Conservation (phyloP, 1,284 basidiomycete genomes). For the Inonotus obliquus region DNA sequence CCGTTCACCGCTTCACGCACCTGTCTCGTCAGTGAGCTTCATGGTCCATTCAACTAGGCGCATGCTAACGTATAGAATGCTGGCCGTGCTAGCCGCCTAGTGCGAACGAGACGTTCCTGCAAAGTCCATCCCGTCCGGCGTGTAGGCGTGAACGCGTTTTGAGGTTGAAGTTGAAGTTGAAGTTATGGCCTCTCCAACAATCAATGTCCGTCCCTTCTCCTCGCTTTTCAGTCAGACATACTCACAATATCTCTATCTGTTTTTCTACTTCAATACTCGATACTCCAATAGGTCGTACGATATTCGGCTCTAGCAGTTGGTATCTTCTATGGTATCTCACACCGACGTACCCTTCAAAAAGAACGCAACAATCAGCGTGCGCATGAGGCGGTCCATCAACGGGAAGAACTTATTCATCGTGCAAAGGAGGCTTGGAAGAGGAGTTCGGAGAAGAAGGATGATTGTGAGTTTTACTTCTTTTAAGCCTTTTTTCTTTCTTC, state of each 20-base stretch:
- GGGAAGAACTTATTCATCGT: slow-evolving; percentile 77
- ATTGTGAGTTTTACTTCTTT: slow-evolving; percentile 39
- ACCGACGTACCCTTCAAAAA: slow-evolving; percentile 87
- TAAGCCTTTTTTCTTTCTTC: background rate
- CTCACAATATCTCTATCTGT: no score
- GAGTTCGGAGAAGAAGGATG: slow-evolving; percentile 55
- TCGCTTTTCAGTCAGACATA: no score
- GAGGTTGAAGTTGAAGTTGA: no score
- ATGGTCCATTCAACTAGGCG: no score
- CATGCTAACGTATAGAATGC: background rate
- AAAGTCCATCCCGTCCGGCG: background rate
- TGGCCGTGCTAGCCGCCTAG: no score
- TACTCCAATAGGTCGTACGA: slow-evolving; percentile 79
- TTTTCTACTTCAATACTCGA: background rate
- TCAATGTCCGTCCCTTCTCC: slow-evolving; percentile 44
- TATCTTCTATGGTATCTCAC: slow-evolving; percentile 89
- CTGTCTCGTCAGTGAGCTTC: slow-evolving; percentile 7
- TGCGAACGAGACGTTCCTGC: no score
- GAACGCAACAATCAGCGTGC: slow-evolving; percentile 71
- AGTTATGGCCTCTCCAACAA: slow-evolving; percentile 55
- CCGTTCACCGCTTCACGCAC: background rate
- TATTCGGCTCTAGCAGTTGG: slow-evolving; percentile 90
- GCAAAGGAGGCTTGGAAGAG: slow-evolving; percentile 90
- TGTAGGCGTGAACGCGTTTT: background rate
- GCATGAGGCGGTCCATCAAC: slow-evolving; percentile 63